Evolutionary conservation across 2,329 filamentous ascomycete species (phyloP).

Genomic region (Penicillium sp.): DNA sequence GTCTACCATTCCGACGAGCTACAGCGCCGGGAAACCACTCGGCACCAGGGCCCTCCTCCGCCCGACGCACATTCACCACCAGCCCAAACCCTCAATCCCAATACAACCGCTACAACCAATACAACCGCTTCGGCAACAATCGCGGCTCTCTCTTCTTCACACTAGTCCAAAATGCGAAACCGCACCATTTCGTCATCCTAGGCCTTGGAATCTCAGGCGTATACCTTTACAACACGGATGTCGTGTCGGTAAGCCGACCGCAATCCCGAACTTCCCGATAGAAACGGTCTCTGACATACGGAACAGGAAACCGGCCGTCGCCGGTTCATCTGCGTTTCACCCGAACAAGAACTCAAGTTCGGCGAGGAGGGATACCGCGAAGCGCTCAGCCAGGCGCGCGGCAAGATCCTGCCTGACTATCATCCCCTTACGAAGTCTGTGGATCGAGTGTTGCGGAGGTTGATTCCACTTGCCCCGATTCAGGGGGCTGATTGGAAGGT

Average conservation of each 20-base stretch:
- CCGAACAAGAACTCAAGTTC: constrained; percentile 44
- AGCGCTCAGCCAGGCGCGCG: constrained; percentile 47
- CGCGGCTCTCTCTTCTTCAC: constrained; percentile 14
- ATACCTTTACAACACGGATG: constrained; percentile 57
- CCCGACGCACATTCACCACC: constrained; percentile 10
- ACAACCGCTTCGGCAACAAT: constrained; percentile 18
- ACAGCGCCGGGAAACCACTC: neutral
- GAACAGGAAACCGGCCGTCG: constrained; percentile 45
- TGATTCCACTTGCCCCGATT: constrained; percentile 54
- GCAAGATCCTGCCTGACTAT: constrained; percentile 48
- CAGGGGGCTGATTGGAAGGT: constrained; percentile 54
- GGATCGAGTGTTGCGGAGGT: constrained; percentile 51
- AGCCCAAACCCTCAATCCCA: constrained; percentile 5
- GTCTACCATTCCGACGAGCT: neutral
- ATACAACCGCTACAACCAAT: constrained; percentile 19
- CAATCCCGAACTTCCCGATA: neutral
- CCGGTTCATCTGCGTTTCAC: constrained; percentile 58
- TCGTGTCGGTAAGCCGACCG: constrained; percentile 46
- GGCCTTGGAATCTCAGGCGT: constrained; percentile 45
- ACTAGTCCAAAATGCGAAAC: constrained; percentile 23
- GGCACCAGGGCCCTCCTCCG: neutral
- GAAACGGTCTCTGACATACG: neutral
- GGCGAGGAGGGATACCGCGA: constrained; percentile 48
- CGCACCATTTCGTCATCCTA: constrained; percentile 35
- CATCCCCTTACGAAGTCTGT: constrained; percentile 53